Conservation (phyloP, 2,329 filamentous ascomycete genomes). For the Monosporascus sp. region DNA sequence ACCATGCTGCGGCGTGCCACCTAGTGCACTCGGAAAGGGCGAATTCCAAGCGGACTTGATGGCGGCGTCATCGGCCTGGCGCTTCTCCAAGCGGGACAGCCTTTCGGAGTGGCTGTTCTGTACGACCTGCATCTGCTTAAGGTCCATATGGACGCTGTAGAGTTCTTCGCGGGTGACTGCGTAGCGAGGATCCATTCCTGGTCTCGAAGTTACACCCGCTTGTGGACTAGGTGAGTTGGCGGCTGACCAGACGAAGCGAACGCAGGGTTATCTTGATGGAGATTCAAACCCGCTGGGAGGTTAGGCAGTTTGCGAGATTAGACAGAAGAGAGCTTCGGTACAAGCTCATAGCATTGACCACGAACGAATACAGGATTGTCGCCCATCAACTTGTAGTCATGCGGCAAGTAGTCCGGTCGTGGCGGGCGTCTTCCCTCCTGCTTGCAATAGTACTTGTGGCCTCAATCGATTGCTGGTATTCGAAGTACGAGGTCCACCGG, state of each 20-base stretch:
- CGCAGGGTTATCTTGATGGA: constrained; percentile 1
- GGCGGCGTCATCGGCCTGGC: constrained; percentile 61
- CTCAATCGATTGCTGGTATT: constrained; percentile 20
- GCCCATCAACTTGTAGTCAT: constrained; percentile 12
- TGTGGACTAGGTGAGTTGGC: constrained; percentile 4
- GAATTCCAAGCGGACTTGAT: constrained; percentile 90
- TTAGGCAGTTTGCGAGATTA: constrained; percentile 4
- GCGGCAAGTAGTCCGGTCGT: constrained; percentile 7
- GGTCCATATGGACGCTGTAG: constrained; percentile 64
- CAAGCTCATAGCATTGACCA: constrained; percentile 19
- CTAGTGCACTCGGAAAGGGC: constrained; percentile 80
- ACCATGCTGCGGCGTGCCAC: constrained; percentile 85
- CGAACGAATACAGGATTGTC: constrained; percentile 7
- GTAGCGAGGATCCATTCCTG: constrained; percentile 61
- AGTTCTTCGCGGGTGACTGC: constrained; percentile 57
- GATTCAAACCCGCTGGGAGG: constrained; percentile 4
- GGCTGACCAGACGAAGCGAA: constrained; percentile 1
- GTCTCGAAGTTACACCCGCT: constrained; percentile 10
- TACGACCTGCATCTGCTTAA: constrained; percentile 61
- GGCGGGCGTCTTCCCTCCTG: constrained; percentile 6
- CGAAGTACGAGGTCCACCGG: constrained; percentile 26
- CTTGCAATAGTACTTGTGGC: constrained; percentile 11
- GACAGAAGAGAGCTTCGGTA: constrained; percentile 11
- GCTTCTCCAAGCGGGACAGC: constrained; percentile 57
- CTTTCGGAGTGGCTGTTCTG: constrained; percentile 59